A percentile compares a stretch with the other conserved stretches of the same genome.
phyloP scores from a whole-genome alignment of 306 rosid genomes.

The Dalbergia oliveri region DNA sequence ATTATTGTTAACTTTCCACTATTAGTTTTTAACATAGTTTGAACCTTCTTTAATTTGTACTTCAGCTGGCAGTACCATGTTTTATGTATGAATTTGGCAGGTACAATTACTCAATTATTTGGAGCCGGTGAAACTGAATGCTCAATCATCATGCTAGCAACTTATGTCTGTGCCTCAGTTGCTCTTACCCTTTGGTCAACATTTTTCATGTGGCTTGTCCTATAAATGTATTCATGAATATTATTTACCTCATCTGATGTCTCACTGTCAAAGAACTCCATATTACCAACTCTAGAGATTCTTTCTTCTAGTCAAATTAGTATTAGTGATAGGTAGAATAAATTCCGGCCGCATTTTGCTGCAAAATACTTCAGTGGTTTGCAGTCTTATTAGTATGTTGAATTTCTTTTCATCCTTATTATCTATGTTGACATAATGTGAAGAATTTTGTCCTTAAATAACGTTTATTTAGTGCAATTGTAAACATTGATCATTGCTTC shows the following conservation, averaged over 20 bases:
- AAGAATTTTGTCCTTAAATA: slow-evolving; percentile 15
- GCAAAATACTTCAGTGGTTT: neutral
- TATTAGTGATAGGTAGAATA: neutral
- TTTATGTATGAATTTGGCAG: slow-evolving; percentile 36
- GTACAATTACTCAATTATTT: slow-evolving; percentile 51
- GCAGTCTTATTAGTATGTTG: neutral
- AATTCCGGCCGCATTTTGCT: slow-evolving; percentile 4
- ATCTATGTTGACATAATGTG: slow-evolving; percentile 26
- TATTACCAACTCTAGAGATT: neutral
- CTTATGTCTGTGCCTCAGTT: slow-evolving; percentile 43
- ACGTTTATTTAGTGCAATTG: neutral
- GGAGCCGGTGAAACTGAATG: slow-evolving; percentile 49
- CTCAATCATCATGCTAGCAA: slow-evolving; percentile 53
- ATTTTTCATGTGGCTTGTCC: slow-evolving; percentile 48
- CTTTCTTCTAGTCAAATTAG: slow-evolving; percentile 18
- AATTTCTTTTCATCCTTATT: neutral
- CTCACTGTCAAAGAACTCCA: neutral
- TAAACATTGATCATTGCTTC: neutral
- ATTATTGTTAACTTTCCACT: neutral
- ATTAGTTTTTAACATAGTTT: neutral
- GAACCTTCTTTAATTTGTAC: neutral
- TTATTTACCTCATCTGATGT: slow-evolving; percentile 9
- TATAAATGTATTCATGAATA: slow-evolving; percentile 13
- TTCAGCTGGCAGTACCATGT: neutral
- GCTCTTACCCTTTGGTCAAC: slow-evolving; percentile 51